phyloP scores from a whole-genome alignment of 306 rosid species.

The Dryas alaskensis region DNA sequence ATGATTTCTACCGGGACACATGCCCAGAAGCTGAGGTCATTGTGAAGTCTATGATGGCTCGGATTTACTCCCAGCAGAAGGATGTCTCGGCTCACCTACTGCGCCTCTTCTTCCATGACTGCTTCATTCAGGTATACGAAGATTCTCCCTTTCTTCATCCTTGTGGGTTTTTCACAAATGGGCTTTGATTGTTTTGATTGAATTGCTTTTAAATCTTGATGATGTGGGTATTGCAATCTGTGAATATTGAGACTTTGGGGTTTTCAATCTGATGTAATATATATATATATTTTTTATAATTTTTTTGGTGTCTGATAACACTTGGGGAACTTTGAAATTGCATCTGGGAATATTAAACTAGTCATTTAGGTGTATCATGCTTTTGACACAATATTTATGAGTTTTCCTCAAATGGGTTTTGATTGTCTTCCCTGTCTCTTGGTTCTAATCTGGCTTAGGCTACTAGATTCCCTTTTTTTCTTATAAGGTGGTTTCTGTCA shows the following conservation, averaged over 20 bases:
- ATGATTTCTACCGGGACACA: constrained; percentile 53
- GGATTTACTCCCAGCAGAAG: constrained; percentile 43
- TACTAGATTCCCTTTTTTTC: too few species aligned
- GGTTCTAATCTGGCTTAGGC: too few species aligned
- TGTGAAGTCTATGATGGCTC: constrained; percentile 47
- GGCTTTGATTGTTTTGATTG: neutral
- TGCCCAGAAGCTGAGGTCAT: constrained; percentile 67
- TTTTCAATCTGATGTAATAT: too few species aligned
- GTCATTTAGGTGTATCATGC: too few species aligned
- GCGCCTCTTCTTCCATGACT: constrained; percentile 87
- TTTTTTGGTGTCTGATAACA: too few species aligned
- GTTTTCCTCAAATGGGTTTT: neutral
- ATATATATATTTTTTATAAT: too few species aligned
- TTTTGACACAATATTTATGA: neutral
- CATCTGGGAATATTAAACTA: too few species aligned
- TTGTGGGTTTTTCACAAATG: neutral
- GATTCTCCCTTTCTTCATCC: neutral
- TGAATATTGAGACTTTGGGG: too few species aligned
- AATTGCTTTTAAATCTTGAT: neutral
- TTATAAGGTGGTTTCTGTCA: too few species aligned
- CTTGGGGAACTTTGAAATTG: too few species aligned
- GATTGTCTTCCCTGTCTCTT: neutral
- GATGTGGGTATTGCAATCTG: too few species aligned
- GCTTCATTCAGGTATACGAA: constrained; percentile 59
- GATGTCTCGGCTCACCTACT: constrained; percentile 61